Evolutionary conservation across 1,284 basidiomycete genomes (phyloP), one percentile per base, ranked within the genome.

Genomic region (Melampsora medusae): DNA sequence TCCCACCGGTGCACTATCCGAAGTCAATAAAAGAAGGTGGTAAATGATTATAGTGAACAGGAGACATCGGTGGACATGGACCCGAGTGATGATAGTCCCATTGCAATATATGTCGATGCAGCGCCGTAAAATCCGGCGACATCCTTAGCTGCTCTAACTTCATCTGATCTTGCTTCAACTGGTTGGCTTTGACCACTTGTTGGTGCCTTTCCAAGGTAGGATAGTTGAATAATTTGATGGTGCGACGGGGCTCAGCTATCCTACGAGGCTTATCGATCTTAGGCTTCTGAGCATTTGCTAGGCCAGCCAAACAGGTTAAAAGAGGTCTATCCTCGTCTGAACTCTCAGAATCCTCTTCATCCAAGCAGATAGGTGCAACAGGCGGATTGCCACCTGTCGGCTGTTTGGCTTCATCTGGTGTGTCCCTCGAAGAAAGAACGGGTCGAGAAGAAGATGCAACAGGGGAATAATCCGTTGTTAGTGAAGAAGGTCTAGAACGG

Each of bases 1-100:
- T n/a, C n/a, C n/a, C n/a, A n/a, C n/a, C n/a, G n/a, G n/a, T n/a
- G 83, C 97, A 99, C 42, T 93, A 87, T 4, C 85, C 82, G 69
- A 89, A 87, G 77, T 88, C 86, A 2, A 80, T 80, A 82, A 97
- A 98, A 7, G 83, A 84, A 67, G 89, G 87, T 0, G 91, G 91
- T 4, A 96, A 86, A 4, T 82, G 83, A 7, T 80, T 78, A 38
- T 86, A 80, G 46, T 78, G 81, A 25, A 49, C 78, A 83, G 90
- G 89, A 42, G 89, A 90, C 64, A 83, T 81, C 10, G 83, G 84
- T 1, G 84, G 82, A 12, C 86, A 84, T 9, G 87, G 84, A 12
- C 89, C 91, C 1, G 84, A 83, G 78, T 91, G 87, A 68, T 90
- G 86, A 78, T 93, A 93, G 82, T 92, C 86, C 96, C 96, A 99